Percentiles rank a stretch among this genome's conserved stretches.
phyloP scores from a whole-genome alignment of 805 yeast genomes.

The Teunomyces tritomae region DNA sequence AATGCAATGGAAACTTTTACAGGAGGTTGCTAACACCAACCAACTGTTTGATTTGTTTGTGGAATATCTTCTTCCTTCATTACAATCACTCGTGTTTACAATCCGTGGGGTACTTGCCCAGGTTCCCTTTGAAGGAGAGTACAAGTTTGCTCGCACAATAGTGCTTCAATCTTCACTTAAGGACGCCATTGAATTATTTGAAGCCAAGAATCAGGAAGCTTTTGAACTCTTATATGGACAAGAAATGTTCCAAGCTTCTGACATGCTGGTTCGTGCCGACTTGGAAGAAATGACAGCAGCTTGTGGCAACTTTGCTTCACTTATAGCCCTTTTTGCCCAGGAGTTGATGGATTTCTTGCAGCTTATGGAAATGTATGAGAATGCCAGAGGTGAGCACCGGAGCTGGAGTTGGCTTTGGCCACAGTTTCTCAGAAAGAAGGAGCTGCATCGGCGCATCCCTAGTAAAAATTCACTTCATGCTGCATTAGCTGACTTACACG shows the following conservation, averaged over 20 bases:
- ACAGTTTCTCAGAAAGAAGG: not conserved
- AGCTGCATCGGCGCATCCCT: not conserved
- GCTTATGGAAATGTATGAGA: constrained; percentile 40
- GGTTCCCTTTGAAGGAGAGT: constrained; percentile 50
- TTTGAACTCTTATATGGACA: constrained; percentile 57
- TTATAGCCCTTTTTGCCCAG: constrained; percentile 59
- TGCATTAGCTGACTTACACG: constrained; percentile 29
- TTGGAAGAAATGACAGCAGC: constrained; percentile 83
- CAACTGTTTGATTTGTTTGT: constrained; percentile 67
- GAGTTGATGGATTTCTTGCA: constrained; percentile 53
- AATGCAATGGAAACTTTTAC: constrained; percentile 58
- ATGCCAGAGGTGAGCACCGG: constrained; percentile 18
- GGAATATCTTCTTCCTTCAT: constrained; percentile 67
- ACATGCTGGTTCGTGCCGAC: constrained; percentile 47
- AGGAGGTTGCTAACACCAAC: constrained; percentile 15
- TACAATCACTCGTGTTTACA: constrained; percentile 63
- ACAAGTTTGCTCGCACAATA: constrained; percentile 37
- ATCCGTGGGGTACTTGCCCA: constrained; percentile 59
- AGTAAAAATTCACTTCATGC: constrained; percentile 18
- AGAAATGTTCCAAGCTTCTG: constrained; percentile 42
- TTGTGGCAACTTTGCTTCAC: constrained; percentile 74
- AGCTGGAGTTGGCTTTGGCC: constrained; percentile 50
- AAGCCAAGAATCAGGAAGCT: constrained; percentile 55
- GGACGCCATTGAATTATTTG: constrained; percentile 54
- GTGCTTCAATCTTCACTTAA: constrained; percentile 47